Base-by-base conservation (phyloP, 2,329 filamentous ascomycete genomes). In the Bipolaris cookei region DNA sequence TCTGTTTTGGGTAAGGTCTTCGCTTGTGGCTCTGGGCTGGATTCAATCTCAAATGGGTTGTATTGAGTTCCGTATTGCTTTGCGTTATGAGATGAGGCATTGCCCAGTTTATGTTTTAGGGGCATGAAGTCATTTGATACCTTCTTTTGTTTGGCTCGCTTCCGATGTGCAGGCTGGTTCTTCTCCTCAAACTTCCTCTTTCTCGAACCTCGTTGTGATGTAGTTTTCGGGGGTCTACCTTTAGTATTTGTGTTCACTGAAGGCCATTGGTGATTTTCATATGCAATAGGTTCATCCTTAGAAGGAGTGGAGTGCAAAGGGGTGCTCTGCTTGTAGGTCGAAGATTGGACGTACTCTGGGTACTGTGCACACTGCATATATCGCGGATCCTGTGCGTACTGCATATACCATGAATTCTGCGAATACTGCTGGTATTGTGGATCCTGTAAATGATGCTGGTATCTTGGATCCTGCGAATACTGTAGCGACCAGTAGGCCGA, bases 21-120 rank as follows among this genome's bases (percentile, higher is more conserved):
- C 10, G n/a, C 8, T 32, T 6, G 5, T 13, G 14, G 41, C 34
- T 65, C 62, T 7, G 66, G 65, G 18, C 59, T 68, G 3, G 64
- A 58, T 3, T 51, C 41, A 4, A 66, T 64, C 28, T 66, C 56
- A 8, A 61, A 18, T 30, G 62, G 55, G 18, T 63, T 53, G 14
- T 55, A 10, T 23, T 64, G 61, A 8, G 62, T 62, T 7, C 65
- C 66, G 11, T 32, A 41, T 35, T 16, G 41, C 13, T 3, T 30
- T 39, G 11, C 7, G 16, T 16, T 41, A 18, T 42, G 11, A 18
- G 7, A 10, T n/a, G 21, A 34, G 41, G 28, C 14, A 28, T 35
- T 20, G 30, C 23, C 11, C 16, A 48, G 21, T 34, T 4, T 6
- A 14, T 39, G 4, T 16, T 8, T 14, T 11, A 51, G 41, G n/a